Evolutionary conservation across 192 early-diverging fungal species (phyloP), one percentile per base, ranked within the genome.

Genomic region (Mortierella hygrophila): DNA sequence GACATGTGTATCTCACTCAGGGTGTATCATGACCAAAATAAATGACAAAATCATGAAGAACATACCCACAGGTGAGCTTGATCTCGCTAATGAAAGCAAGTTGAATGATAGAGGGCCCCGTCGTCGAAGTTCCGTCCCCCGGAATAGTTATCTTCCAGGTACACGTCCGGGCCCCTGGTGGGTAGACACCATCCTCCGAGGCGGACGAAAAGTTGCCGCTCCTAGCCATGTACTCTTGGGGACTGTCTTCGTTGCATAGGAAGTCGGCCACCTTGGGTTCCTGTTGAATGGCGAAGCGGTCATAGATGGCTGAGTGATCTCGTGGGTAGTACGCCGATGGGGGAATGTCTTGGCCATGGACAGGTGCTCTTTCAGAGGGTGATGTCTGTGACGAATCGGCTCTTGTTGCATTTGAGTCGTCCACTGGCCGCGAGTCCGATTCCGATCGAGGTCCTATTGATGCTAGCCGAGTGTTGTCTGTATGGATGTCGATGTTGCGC

Each of bases 141-240:
- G 60, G 60, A 32, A 65, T 32, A 32, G 10, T 15, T 8, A 86
- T 80, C 10, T 65, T 81, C 84, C 84, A 86, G 20, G 40, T 81
- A 32, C 84, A 86, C 21, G 79, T 54, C 18, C 79, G 75, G 10
- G 46, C 77, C 40, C 35, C 3, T 13, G 75, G 18, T 38, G 79
- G 75, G 46, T 81, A 77, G 13, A 77, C n/a, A 3, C 79, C 84
- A 21, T 81, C 84, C 0, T 2, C 40, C 13, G 84, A 80, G 13
- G 70, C 78, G 44, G 75, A 81, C 35, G 63, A 37, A 32, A 86
- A 86, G 1, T 63, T 54, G 0, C 84, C 79, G 52, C 60, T 75
- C 71, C 71, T 60, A 65, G 5, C 63, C 63, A 3, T 78, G 47
- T 5, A 26, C 35, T 32, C 26, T 46, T 86, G 60, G 3, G 73